A percentile compares a stretch with the other conserved stretches of the same genome.
Conservation (phyloP, 306 rosid genomes). For the Prunus persica region Prunus_persica_NCBIv2 NC_034016.1:12761501-12762000, state of each 20-base stretch:
- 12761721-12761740: neutral
- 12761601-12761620: neutral
- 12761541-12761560: too few relatives aligned
- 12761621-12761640: too few relatives aligned
- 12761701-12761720: neutral
- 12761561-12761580: neutral
- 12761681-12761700: neutral
- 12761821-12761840: neutral
- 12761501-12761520: constrained; percentile 12
- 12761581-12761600: neutral
- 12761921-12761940: neutral
- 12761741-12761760: neutral
- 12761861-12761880: neutral
- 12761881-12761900: neutral
- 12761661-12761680: neutral
- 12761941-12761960: neutral
- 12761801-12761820: neutral
- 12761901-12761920: neutral
- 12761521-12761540: too few relatives aligned
- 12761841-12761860: neutral
- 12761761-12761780: neutral
- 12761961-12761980: neutral
- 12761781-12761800: neutral
- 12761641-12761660: neutral
- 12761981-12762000: neutral